phyloP scores from a whole-genome alignment of 495 filamentous ascomycete species.

The Paragyromitra xinjiangensis region DNA sequence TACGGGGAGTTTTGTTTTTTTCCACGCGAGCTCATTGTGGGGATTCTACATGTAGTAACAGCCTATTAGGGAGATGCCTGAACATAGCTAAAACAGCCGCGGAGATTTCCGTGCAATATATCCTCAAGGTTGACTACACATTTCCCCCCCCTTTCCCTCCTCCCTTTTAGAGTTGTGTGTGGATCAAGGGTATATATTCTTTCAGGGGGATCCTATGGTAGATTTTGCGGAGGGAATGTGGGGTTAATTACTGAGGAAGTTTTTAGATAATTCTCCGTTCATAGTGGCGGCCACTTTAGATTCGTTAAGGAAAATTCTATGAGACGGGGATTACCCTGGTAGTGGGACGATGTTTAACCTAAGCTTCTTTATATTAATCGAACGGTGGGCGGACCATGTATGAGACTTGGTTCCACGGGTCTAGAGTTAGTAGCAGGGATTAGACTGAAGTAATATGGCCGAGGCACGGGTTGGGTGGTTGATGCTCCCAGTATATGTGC shows the following conservation, averaged over 20 bases:
- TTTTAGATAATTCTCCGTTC: neutral
- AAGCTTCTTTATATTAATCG: neutral
- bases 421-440: neutral
- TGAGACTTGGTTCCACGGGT: neutral
- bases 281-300: neutral
- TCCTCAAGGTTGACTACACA: neutral
- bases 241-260: neutral
- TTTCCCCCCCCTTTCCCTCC: neutral
- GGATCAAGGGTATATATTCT: neutral
- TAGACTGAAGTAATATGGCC: too few relatives aligned
- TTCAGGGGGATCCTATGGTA: neutral
- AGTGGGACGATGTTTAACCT: neutral
- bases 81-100: constrained; percentile 16
- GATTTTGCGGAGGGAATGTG: constrained; percentile 1
- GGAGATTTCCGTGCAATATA: neutral
- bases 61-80: neutral
- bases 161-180: neutral
- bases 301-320: neutral
- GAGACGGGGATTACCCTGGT: neutral
- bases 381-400: neutral
- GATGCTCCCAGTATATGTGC: too few relatives aligned
- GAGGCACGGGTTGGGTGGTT: too few relatives aligned
- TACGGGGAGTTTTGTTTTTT: neutral
- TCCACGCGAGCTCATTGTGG: neutral
- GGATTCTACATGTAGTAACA: constrained; percentile 4